Evolutionary conservation across 2,329 filamentous ascomycete species (phyloP).

Genomic region (Fusarium avenaceum): DNA sequence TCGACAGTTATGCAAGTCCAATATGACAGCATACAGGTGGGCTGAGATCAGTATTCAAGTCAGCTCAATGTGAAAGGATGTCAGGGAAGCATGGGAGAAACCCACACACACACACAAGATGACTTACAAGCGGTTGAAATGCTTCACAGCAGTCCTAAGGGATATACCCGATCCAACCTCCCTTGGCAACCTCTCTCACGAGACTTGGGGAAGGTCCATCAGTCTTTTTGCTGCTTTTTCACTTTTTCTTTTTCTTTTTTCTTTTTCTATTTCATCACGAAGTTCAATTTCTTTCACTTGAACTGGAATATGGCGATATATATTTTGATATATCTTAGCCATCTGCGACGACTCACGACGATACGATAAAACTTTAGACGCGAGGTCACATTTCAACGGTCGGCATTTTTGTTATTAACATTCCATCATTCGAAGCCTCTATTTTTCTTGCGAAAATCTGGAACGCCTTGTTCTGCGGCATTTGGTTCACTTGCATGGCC

Average conservation of each 20-base stretch:
- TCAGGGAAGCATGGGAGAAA: slow-evolving; percentile 29
- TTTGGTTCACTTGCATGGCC: not conserved
- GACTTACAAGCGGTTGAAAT: slow-evolving; percentile 55
- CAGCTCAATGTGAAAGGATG: slow-evolving; percentile 24
- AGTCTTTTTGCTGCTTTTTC: slow-evolving; percentile 3
- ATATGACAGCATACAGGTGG: slow-evolving; percentile 27
- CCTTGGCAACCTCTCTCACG: slow-evolving; percentile 48
- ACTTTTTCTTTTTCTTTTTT: not conserved
- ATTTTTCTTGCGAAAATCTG: slow-evolving; percentile 19
- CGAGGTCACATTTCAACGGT: slow-evolving; percentile 40
- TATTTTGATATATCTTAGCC: slow-evolving; percentile 22
- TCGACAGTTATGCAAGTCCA: slow-evolving; percentile 15
- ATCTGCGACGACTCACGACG: slow-evolving; percentile 47
- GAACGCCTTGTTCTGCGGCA: slow-evolving; percentile 13
- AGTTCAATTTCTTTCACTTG: slow-evolving; percentile 6
- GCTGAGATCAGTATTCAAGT: slow-evolving; percentile 34
- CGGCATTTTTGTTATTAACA: slow-evolving; percentile 23
- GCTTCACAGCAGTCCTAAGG: slow-evolving; percentile 55
- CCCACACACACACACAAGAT: slow-evolving; percentile 38
- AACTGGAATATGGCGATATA: slow-evolving; percentile 29
- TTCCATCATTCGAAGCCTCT: slow-evolving; percentile 8
- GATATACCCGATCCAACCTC: slow-evolving; percentile 50
- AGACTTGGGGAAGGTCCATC: slow-evolving; percentile 37
- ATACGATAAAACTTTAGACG: slow-evolving; percentile 48
- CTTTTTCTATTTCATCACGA: slow-evolving; percentile 7